These are phyloP conservation scores for Lactarius tabidus DNA, from an alignment of 768 basidiomycete genomes.

Conservation along the genomic window DNA sequence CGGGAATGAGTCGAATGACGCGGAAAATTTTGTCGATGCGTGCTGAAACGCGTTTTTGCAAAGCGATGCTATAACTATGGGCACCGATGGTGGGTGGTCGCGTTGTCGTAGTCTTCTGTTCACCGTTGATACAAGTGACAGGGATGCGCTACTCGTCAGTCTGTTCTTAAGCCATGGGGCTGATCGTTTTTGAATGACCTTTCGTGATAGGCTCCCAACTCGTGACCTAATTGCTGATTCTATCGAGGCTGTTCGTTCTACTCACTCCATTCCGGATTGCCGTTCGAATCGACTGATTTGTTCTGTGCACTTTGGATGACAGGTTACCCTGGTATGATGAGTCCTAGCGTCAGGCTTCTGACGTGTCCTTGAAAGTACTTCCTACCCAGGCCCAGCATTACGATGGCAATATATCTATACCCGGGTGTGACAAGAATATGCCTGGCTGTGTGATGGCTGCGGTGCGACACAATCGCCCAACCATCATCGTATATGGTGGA, in stretches of 20 bases:
- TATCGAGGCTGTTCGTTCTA: constrained; percentile 62
- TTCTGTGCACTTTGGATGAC: background rate
- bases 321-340: constrained; percentile 53
- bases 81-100: constrained; percentile 64
- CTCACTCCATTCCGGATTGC: background rate
- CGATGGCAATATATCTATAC: constrained; percentile 81
- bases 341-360: background rate
- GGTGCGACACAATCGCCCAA: constrained; percentile 80
- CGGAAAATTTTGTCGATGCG: background rate
- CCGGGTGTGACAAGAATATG: constrained; percentile 93
- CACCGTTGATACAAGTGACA: constrained; percentile 30
- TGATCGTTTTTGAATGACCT: background rate
- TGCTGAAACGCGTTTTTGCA: background rate
- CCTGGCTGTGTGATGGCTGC: constrained; percentile 87
- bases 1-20: background rate
- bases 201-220: constrained; percentile 59
- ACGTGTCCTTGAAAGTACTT: background rate
- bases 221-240: constrained; percentile 90
- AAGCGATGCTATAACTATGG: constrained; percentile 88
- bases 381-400: constrained; percentile 72
- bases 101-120: background rate
- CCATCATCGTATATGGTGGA: constrained; percentile 81
- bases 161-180: background rate
- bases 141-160: constrained; percentile 87
- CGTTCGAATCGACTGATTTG: background rate